These are phyloP conservation scores for Penicillium sp. DNA, from an alignment of 2,329 filamentous ascomycete genomes.

Conservation along the genomic window DNA sequence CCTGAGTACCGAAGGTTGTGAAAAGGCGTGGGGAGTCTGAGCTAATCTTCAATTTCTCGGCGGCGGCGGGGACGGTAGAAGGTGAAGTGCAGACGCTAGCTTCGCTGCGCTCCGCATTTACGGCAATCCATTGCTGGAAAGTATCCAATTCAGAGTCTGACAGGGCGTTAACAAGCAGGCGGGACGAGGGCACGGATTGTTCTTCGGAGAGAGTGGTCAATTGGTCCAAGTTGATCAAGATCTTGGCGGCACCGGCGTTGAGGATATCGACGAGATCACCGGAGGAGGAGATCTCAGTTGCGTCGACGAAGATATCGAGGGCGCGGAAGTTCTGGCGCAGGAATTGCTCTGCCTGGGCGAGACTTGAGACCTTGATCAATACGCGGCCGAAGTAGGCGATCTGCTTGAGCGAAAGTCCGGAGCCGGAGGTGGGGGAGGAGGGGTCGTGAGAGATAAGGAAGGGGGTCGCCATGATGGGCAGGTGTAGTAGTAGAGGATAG, in stretches of 20 bases:
- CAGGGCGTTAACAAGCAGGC: conserved; percentile 57
- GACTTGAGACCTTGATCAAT: conserved; percentile 52
- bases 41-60: conserved; percentile 40
- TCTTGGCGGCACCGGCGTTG: conserved; percentile 78
- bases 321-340: conserved; percentile 57
- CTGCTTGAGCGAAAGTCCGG: conserved; percentile 53
- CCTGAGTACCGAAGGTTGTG: conserved; percentile 35
- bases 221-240: conserved; percentile 75
- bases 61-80: conserved; percentile 40
- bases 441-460: conserved; percentile 45
- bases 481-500: background rate
- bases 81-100: conserved; percentile 37
- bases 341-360: conserved; percentile 48
- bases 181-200: conserved; percentile 53
- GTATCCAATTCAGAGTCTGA: conserved; percentile 40
- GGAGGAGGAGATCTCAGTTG: conserved; percentile 63
- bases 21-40: conserved; percentile 45
- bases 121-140: conserved; percentile 43
- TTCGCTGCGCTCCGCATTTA: conserved; percentile 38
- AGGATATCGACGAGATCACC: conserved; percentile 79
- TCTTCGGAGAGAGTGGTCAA: conserved; percentile 56
- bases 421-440: conserved; percentile 48
- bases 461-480: conserved; percentile 41
- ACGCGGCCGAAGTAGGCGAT: conserved; percentile 61
- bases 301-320: conserved; percentile 72